These are phyloP conservation scores for Botrytis medusae DNA, from an alignment of 2,329 filamentous ascomycete species.

Conservation along the genomic window DNA sequence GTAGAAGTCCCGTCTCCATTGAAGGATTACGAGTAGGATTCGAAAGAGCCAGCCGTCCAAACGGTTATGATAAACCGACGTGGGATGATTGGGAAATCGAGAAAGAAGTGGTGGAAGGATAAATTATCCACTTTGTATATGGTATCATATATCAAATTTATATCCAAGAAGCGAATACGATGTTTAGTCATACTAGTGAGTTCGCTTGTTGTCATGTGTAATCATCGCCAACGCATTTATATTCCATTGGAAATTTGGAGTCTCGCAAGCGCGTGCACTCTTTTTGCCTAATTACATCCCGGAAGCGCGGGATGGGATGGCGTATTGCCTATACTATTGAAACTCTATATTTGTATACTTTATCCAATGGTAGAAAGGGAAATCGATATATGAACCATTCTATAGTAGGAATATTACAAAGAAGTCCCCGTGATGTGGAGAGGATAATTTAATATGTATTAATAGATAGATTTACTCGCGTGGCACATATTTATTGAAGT, in stretches of 20 bases:
- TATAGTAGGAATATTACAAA: not conserved
- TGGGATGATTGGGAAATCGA: slow-evolving; percentile 44
- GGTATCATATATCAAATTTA: not conserved
- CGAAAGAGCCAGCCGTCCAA: slow-evolving; percentile 45
- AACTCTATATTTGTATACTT: not conserved
- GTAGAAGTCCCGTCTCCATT: slow-evolving; percentile 36
- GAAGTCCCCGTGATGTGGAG: not conserved
- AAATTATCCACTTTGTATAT: not conserved
- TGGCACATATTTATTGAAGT: not conserved
- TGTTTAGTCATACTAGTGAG: not conserved
- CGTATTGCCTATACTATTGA: slow-evolving; percentile 14
- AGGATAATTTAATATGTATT: not conserved
- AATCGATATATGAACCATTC: not conserved
- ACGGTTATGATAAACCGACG: slow-evolving; percentile 50
- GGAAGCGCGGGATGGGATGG: slow-evolving; percentile 19
- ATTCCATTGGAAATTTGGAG: not conserved
- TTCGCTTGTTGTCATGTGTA: slow-evolving; percentile 16
- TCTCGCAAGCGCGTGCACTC: slow-evolving; percentile 19
- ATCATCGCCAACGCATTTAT: not conserved
- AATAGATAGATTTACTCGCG: not conserved
- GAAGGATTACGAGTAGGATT: slow-evolving; percentile 37
- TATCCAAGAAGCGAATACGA: not conserved
- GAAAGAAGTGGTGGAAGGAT: slow-evolving; percentile 32
- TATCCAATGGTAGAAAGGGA: not conserved
- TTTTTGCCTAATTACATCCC: slow-evolving; percentile 13